phyloP scores from a whole-genome alignment of 139 green algal genomes.

The Chlamydomonas incerta region DNA sequence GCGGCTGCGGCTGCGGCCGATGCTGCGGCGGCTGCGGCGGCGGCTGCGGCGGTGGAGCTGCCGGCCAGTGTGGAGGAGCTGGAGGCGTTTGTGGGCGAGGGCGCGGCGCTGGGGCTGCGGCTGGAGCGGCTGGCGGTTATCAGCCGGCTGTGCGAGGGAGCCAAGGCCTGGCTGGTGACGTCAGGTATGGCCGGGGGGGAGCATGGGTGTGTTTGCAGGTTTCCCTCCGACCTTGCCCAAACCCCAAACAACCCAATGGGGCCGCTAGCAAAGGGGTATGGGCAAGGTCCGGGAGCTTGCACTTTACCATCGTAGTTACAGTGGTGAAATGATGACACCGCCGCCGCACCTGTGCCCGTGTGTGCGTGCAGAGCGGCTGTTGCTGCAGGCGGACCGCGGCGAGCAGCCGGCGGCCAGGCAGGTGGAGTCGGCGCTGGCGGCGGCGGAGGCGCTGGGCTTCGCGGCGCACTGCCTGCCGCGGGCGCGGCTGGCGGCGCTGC shows the following conservation, averaged over 20 bases:
- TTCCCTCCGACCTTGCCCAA: too few species aligned
- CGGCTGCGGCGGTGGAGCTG: background rate
- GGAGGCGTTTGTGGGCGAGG: slow-evolving; percentile 55
- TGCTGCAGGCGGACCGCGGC: background rate
- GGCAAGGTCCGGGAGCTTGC: too few species aligned
- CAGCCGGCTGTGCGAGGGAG: slow-evolving; percentile 46
- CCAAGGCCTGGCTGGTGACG: background rate
- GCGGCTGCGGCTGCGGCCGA: too few species aligned
- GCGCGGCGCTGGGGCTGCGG: slow-evolving; percentile 20
- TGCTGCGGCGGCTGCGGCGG: background rate
- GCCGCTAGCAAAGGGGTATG: too few species aligned
- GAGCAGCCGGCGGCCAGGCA: background rate
- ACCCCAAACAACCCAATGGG: too few species aligned
- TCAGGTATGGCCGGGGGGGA: background rate
- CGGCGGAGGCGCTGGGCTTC: slow-evolving; percentile 24
- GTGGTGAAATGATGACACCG: too few species aligned
- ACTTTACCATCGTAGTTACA: too few species aligned
- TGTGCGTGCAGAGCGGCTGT: slow-evolving; percentile 3
- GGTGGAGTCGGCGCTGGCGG: background rate
- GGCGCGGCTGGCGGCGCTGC: background rate
- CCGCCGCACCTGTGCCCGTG: too few species aligned
- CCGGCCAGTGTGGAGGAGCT: slow-evolving; percentile 58
- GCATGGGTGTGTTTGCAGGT: background rate
- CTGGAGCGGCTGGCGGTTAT: slow-evolving; percentile 48
- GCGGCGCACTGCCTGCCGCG: background rate